A percentile compares a stretch with the other conserved stretches of the same genome.
Conservation (phyloP, 495 filamentous ascomycete genomes). For the Amphirosellinia nigrospora region DNA sequence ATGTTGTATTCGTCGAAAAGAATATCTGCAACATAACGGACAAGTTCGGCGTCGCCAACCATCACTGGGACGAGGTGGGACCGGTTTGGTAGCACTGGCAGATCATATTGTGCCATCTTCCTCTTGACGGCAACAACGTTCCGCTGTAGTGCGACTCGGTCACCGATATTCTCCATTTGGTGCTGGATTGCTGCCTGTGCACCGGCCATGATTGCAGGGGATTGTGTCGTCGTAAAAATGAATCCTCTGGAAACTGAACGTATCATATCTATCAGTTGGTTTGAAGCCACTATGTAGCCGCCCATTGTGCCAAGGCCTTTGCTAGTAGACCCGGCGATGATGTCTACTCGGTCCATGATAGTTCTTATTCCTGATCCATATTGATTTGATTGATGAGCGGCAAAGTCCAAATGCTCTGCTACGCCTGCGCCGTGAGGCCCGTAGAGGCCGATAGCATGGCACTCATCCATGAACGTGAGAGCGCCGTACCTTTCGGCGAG, state of each 20-base stretch:
- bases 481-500: constrained; percentile 88
- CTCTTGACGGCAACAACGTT: constrained; percentile 82
- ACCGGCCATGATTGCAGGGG: constrained; percentile 83
- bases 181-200: constrained; percentile 80
- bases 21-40: constrained; percentile 74
- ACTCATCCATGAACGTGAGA: constrained; percentile 85
- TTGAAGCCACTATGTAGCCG: constrained; percentile 82
- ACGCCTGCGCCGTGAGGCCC: constrained; percentile 84
- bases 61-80: constrained; percentile 82
- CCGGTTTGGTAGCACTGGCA: constrained; percentile 86
- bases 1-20: constrained; percentile 78
- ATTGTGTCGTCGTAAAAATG: constrained; percentile 87
- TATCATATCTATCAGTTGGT: constrained; percentile 78
- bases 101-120: constrained; percentile 65
- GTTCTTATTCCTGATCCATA: constrained; percentile 62
- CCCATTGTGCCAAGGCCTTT: constrained; percentile 89
- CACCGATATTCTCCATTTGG: constrained; percentile 69
- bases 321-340: constrained; percentile 83
- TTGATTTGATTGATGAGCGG: constrained; percentile 52
- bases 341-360: constrained; percentile 82
- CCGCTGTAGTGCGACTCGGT: constrained; percentile 76
- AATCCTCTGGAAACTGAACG: constrained; percentile 84
- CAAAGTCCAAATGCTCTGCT: constrained; percentile 83
- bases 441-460: constrained; percentile 91
- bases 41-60: constrained; percentile 79